Evolutionary conservation across 345 rosid species (phyloP).

Genomic region (Dipteronia dyeriana): DNA sequence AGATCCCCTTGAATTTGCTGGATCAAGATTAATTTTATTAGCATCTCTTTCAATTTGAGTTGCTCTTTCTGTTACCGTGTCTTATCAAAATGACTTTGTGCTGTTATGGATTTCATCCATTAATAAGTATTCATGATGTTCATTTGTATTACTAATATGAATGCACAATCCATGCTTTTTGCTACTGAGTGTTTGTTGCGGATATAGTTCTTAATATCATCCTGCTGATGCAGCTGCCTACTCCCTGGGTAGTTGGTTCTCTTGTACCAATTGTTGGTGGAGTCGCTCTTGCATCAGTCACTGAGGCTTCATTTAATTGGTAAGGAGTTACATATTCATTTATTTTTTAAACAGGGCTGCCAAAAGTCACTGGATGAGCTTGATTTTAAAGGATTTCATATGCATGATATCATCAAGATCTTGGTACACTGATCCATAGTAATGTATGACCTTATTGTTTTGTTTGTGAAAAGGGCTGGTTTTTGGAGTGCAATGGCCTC

Average conservation of each 20-base stretch:
- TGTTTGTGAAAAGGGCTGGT: conserved; percentile 61
- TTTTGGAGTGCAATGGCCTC: conserved; percentile 95
- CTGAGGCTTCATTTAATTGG: conserved; percentile 97
- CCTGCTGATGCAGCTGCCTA: conserved; percentile 57
- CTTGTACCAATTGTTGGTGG: conserved; percentile 94
- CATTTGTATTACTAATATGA: background rate
- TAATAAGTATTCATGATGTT: background rate
- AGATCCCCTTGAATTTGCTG: background rate
- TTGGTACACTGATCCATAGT: background rate
- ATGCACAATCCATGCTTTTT: background rate
- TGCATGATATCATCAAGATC: background rate
- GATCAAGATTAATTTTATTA: background rate
- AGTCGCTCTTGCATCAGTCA: conserved; percentile 89
- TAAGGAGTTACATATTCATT: conserved; percentile 28
- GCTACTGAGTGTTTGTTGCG: background rate
- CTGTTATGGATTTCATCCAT: background rate
- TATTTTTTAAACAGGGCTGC: background rate
- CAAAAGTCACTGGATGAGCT: background rate
- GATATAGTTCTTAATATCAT: conserved; percentile 8
- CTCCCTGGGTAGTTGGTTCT: conserved; percentile 86
- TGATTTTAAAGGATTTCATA: background rate
- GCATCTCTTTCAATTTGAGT: conserved; percentile 4
- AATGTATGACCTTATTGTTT: background rate
- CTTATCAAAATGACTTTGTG: background rate
- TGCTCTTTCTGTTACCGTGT: background rate